Evolutionary conservation across 768 basidiomycete species (phyloP).

Genomic region (Galerina sulciceps): DNA sequence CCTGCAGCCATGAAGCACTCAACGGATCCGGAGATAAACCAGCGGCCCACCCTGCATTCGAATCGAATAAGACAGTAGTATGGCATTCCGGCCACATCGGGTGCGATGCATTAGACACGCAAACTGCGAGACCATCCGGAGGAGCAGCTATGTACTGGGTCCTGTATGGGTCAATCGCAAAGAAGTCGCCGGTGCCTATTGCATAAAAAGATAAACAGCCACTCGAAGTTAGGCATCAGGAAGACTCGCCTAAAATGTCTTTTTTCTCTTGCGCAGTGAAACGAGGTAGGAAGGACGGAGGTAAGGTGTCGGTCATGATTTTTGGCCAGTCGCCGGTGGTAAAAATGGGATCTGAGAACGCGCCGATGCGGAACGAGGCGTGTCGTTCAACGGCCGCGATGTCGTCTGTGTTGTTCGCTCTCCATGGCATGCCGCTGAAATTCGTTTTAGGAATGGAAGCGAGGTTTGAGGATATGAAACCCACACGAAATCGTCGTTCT

Average conservation of each 20-base stretch:
- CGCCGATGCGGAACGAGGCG: slow-evolving; percentile 53
- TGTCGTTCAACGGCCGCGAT: slow-evolving; percentile 49
- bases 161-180: slow-evolving; percentile 53
- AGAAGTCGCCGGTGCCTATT: slow-evolving; percentile 55
- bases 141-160: slow-evolving; percentile 46
- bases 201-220: neutral
- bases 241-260: slow-evolving; percentile 43
- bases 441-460: too few species aligned
- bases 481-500: slow-evolving; percentile 56
- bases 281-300: slow-evolving; percentile 49
- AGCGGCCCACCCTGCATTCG: slow-evolving; percentile 47
- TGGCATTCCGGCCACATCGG: slow-evolving; percentile 59
- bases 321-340: slow-evolving; percentile 57
- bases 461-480: neutral
- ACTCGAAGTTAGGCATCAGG: neutral
- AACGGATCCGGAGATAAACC: slow-evolving; percentile 49
- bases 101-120: slow-evolving; percentile 44
- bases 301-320: slow-evolving; percentile 51
- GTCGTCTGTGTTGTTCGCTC: slow-evolving; percentile 48
- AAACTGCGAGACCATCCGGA: slow-evolving; percentile 45
- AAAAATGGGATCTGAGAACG: slow-evolving; percentile 54
- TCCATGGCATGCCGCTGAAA: slow-evolving; percentile 47
- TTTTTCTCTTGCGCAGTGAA: slow-evolving; percentile 50
- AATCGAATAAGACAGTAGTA: slow-evolving; percentile 41
- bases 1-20: slow-evolving; percentile 43